Base-by-base conservation (phyloP, 768 basidiomycete genomes). In the Amanita pallidorosea region DNA sequence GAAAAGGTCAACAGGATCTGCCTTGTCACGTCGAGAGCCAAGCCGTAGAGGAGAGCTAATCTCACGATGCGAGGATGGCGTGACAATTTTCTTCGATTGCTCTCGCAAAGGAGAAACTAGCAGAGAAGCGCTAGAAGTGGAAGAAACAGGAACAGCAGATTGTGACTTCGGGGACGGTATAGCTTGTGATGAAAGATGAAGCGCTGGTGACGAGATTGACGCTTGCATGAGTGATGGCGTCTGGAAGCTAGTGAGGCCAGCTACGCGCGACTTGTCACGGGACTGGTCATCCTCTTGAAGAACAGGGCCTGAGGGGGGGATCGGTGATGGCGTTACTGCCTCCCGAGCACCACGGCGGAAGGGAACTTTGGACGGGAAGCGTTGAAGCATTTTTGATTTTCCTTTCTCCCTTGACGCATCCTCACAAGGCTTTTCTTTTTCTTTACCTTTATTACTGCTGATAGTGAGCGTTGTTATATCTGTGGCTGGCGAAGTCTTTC, bases 181-280 rank as follows among this genome's bases (percentile, higher is more conserved):
- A 31, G 76, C 68, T 65, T 76, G 74, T 23, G 80, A 79, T 46
- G 76, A 76, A 50, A 83, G 72, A 58, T 84, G 81, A 40, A 89
- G 64, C 25, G 81, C 74, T 48, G 87, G 86, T 18, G 85, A 85
- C 51, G 86, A 88, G 71, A 83, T 73, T 43, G 87, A 85, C 35
- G 77, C 86, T 54, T 75, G 75, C 50, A 79, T 75, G 54, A 87
- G 65, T 34, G 84, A 85, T 40, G 85, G 85, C 40, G 79, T 73
- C 54, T 74, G 67, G 67, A 78, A 87, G 61, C 71, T 74, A 45
- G 77, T 74, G 60, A 71, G 73, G 45, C 79, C 80, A 44, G 78
- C 74, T 54, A 68, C 65, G 60, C 74, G 73, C 57, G 64, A 65
- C 58, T 69, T 69, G 53, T 69, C 66, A 53, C 58, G 59, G 49